phyloP scores from a whole-genome alignment of 1,139 yeast genomes.

The Nakaseomyces bracarensis region DNA sequence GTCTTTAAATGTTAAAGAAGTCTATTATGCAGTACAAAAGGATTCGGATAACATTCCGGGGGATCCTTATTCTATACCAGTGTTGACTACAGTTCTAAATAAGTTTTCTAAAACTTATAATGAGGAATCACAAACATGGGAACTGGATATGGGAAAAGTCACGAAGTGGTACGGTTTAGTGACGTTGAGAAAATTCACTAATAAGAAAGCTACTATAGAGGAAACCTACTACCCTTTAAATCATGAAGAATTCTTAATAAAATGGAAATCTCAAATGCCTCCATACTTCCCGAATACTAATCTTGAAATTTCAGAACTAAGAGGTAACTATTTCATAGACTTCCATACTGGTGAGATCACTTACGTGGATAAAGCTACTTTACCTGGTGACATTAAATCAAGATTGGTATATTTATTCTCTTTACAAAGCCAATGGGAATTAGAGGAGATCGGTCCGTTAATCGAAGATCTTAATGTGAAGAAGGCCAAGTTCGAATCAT shows the following conservation, averaged over 20 bases:
- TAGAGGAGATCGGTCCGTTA: slow-evolving; percentile 66
- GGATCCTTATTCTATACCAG: slow-evolving; percentile 29
- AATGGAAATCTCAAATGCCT: slow-evolving; percentile 62
- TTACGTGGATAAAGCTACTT: slow-evolving; percentile 41
- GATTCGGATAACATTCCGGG: slow-evolving; percentile 25
- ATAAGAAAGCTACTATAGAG: slow-evolving; percentile 16
- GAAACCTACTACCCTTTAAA: slow-evolving; percentile 8
- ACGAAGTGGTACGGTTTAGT: slow-evolving; percentile 55
- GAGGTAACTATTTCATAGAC: slow-evolving; percentile 50
- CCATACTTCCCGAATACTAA: slow-evolving; percentile 47
- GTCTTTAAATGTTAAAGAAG: slow-evolving; percentile 26
- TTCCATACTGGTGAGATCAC: slow-evolving; percentile 36
- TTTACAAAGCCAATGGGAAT: slow-evolving; percentile 57
- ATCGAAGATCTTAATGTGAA: slow-evolving; percentile 48
- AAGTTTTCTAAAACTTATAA: slow-evolving; percentile 35
- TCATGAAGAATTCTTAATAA: slow-evolving; percentile 44
- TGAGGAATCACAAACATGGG: slow-evolving; percentile 19
- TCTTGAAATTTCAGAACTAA: slow-evolving; percentile 43
- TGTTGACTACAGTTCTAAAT: slow-evolving; percentile 41
- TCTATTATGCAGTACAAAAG: slow-evolving; percentile 23
- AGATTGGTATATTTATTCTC: slow-evolving; percentile 58
- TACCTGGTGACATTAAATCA: slow-evolving; percentile 45
- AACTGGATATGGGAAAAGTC: slow-evolving; percentile 37
- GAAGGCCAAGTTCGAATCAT: slow-evolving; percentile 55
- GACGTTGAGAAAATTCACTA: slow-evolving; percentile 38